Base-by-base conservation (phyloP, 2,329 filamentous ascomycete genomes). In the Fusarium tricinctum region DNA sequence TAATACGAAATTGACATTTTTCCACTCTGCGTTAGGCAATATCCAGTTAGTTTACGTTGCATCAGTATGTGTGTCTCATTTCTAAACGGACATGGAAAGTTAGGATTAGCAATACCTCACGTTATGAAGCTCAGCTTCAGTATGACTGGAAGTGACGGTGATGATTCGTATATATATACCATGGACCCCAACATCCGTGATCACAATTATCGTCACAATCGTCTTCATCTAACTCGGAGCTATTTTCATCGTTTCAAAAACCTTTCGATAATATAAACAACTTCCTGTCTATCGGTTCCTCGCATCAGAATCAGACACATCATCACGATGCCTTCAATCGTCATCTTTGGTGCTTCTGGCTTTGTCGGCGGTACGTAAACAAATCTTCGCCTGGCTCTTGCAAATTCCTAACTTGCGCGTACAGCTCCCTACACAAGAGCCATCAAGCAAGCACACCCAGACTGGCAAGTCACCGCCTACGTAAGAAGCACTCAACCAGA, bases 271-370 rank as follows among this genome's bases (percentile, higher is more conserved):
- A 7, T 32, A n/a, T 49, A 14, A 8, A 2, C 28, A 35, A 13
- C 6, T 2, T 2, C 9, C 17, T 5, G 14, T 35, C 8, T 13
- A n/a, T 8, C 33, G 8, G 1, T n/a, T 17, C 1, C 20, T 12
- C 2, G 19, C 38, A 12, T 6, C 1, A 53, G 6, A 10, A 12
- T 6, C 1, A 53, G 6, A 10, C 17, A 4, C 4, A 10, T 10
- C 4, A 8, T 20, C 17, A 30, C 3, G 19, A 62, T 62, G 59
- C 42, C 42, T 63, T 63, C 59, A 20, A 19, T 63, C 12, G 57
- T 63, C 8, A 9, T 63, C 2, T 63, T 63, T 4, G 59, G 59
- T 1, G 59, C 59, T 26, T 63, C 58, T n/a, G 59, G 59, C 13
- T 63, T 63, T 20, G 43, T 63, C 0, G 59, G 59, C 4, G 59